phyloP scores from a whole-genome alignment of 2,329 filamentous ascomycete species.

The Paraphoma sp. region DNA sequence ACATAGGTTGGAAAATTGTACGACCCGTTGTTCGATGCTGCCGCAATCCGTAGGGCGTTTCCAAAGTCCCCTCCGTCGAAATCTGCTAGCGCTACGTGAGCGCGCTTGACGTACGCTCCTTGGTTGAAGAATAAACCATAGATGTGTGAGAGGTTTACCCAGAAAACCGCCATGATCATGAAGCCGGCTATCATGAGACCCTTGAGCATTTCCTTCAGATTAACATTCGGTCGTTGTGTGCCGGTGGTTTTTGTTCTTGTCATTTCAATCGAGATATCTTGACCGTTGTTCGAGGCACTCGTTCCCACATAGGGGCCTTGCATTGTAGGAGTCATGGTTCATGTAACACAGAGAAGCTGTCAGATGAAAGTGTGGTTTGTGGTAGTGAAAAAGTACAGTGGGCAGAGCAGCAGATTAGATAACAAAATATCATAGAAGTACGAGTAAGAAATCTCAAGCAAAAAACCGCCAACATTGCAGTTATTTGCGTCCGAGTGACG shows the following conservation, averaged over 20 bases:
- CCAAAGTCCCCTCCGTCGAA: constrained; percentile 19
- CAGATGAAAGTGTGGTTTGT: background rate
- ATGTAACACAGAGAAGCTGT: background rate
- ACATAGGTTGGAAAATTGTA: constrained; percentile 18
- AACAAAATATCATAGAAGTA: too few species aligned
- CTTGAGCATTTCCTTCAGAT: constrained; percentile 5
- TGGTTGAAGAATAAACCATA: constrained; percentile 14
- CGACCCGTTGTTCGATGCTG: constrained; percentile 14
- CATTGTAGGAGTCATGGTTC: background rate
- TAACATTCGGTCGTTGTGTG: background rate
- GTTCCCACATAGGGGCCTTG: background rate
- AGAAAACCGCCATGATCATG: constrained; percentile 17
- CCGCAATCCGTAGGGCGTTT: constrained; percentile 8
- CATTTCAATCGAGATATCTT: background rate
- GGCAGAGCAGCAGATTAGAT: too few species aligned
- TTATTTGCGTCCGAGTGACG: too few species aligned
- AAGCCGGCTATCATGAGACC: constrained; percentile 13
- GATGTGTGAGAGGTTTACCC: constrained; percentile 17
- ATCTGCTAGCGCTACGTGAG: constrained; percentile 17
- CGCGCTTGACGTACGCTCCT: constrained; percentile 11
- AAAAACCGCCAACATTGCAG: too few species aligned
- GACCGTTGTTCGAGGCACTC: background rate
- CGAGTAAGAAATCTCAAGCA: too few species aligned
- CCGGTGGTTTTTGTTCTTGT: background rate
- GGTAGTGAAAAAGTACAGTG: too few species aligned